Base-by-base conservation (phyloP, 2,329 filamentous ascomycete species). In the Colletotrichum musicola region DNA sequence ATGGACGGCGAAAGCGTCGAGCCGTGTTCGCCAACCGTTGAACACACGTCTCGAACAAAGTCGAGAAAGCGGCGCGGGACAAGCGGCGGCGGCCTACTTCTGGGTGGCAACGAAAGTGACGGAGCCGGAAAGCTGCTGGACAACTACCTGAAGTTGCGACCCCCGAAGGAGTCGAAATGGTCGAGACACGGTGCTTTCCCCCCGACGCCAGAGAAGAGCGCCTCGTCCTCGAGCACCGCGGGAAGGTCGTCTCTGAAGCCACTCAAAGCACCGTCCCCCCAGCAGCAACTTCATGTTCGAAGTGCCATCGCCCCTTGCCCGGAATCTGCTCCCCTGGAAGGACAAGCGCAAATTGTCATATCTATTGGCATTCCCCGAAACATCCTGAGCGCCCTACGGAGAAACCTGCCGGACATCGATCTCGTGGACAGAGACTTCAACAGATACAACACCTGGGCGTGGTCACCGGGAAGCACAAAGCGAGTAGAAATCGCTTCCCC, bases 391-490 rank as follows among this genome's bases (percentile, higher is more conserved):
- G 73, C 78, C 1, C 78, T 93, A 1, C 82, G 87, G 68, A 75
- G 78, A 2, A 72, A 82, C 0, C 85, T 88, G 72, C 82, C 87
- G 0, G 71, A 74, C 1, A 79, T 87, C 6, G 80, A 84, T 1
- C 78, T 92, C 35, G 80, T 92, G 9, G 90, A 92, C 71, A 84
- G 90, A 56, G 88, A 92, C 71, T 90, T 88, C 66, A 77, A 77
- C 4, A 75, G 75, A 6, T 77, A 81, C 71, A 79, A 81, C 51
- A 77, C 74, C 6, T 62, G 77, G 40, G 44, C 69, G 10, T 81
- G 81, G 81, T 62, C 77, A 61, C 27, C 76, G 71, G 60, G 74
- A 77, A 55, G 73, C 77, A 25, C 69, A 71, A 27, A n/a, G 66
- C 38, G 14, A 9, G 7, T 49, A 18, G 22, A 72, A 49, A 13